These are phyloP conservation scores for Picochlorum costavermella DNA, from an alignment of 139 green algal genomes.

Conservation along the genomic window DNA sequence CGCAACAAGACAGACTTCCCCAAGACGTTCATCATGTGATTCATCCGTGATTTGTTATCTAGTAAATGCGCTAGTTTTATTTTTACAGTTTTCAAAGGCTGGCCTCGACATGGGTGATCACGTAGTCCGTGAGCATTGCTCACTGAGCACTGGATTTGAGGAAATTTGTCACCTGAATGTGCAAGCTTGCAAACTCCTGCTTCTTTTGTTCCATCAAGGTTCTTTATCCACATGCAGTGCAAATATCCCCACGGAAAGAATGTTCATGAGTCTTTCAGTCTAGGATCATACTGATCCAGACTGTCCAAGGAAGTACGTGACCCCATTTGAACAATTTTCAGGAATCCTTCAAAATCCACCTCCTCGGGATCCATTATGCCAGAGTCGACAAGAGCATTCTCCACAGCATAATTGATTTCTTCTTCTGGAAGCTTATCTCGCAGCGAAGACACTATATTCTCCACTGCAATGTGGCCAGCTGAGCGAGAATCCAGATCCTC, in stretches of 20 bases:
- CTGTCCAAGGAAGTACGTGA: constrained; percentile 30
- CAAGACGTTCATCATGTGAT: too few relatives aligned
- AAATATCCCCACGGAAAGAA: not conserved
- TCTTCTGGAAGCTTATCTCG: constrained; percentile 59
- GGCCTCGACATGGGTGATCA: too few relatives aligned
- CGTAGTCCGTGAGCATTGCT: too few relatives aligned
- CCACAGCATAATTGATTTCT: constrained; percentile 67
- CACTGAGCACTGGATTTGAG: too few relatives aligned
- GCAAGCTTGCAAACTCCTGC: not conserved
- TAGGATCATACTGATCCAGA: constrained; percentile 37
- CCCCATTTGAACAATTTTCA: constrained; percentile 40
- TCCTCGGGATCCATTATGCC: constrained; percentile 46
- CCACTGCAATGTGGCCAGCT: constrained; percentile 37
- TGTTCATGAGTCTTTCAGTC: not conserved
- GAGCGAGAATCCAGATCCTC: constrained; percentile 45
- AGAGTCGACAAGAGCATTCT: constrained; percentile 68
- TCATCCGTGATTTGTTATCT: too few relatives aligned
- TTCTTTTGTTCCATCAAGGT: too few relatives aligned
- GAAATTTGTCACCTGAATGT: not conserved
- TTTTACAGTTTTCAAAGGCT: too few relatives aligned
- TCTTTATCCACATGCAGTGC: not conserved
- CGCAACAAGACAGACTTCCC: too few relatives aligned
- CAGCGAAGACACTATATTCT: constrained; percentile 50
- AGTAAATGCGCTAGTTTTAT: too few relatives aligned
- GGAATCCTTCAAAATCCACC: constrained; percentile 72